Conservation (phyloP, 108 stramenopile species). For the Skeletonema potamos region DNA sequence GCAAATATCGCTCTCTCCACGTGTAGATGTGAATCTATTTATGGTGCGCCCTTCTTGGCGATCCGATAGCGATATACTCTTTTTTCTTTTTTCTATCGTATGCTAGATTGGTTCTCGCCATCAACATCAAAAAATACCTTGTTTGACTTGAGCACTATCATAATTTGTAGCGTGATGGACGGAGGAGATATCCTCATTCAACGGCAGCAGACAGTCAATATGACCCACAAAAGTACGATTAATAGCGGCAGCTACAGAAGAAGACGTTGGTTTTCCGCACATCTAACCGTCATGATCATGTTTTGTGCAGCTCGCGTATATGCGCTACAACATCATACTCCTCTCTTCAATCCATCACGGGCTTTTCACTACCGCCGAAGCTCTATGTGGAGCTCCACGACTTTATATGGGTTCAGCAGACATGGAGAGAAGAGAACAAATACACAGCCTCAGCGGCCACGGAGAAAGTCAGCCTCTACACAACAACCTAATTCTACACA, state of each 20-base stretch:
- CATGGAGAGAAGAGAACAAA: neutral
- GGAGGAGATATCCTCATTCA: neutral
- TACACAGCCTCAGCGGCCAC: neutral
- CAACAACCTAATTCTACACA: neutral
- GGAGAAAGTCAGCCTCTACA: neutral
- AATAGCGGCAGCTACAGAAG: neutral
- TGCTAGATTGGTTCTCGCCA: too few species aligned
- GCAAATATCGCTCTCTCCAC: neutral
- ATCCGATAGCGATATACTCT: too few species aligned
- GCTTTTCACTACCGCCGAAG: neutral
- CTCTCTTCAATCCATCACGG: neutral
- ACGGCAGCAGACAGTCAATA: neutral
- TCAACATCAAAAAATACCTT: too few species aligned
- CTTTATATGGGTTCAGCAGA: neutral
- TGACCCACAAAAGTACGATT: neutral
- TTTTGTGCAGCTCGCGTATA: neutral
- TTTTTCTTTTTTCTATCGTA: too few species aligned
- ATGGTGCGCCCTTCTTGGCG: too few species aligned
- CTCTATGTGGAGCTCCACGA: neutral
- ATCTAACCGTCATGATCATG: neutral
- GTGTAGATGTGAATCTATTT: too few species aligned
- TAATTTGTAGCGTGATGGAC: too few species aligned
- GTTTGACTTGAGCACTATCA: too few species aligned
- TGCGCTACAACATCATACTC: neutral
- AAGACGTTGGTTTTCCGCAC: neutral